phyloP scores from a whole-genome alignment of 306 rosid genomes.

The Cucumis cinereus region DNA sequence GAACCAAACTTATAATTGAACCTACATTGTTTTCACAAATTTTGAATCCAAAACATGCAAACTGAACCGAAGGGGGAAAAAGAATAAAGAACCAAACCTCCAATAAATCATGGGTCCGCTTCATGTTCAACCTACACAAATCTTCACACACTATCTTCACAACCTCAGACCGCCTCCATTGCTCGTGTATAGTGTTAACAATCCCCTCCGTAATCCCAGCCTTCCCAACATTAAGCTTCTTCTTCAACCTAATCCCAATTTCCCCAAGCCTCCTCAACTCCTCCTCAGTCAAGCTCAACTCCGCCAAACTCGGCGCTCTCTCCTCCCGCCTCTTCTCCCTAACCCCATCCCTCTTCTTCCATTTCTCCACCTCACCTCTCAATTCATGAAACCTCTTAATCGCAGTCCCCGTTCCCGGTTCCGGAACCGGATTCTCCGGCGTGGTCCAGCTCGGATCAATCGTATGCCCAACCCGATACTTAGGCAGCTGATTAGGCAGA shows the following conservation, averaged over 20 bases:
- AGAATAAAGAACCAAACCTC: constrained; percentile 41
- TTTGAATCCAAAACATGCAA: background rate
- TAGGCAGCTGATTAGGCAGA: constrained; percentile 41
- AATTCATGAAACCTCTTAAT: constrained; percentile 31
- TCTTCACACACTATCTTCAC: constrained; percentile 73
- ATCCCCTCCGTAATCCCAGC: constrained; percentile 91
- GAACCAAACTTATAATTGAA: background rate
- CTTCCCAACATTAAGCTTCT: constrained; percentile 70
- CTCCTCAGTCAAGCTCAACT: constrained; percentile 42
- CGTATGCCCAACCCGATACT: constrained; percentile 56
- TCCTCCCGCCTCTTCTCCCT: constrained; percentile 16
- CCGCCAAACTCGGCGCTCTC: constrained; percentile 64
- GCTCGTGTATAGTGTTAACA: constrained; percentile 79
- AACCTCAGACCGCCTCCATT: constrained; percentile 62
- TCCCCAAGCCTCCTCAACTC: constrained; percentile 51
- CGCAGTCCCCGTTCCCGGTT: constrained; percentile 47
- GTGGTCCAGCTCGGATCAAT: constrained; percentile 73
- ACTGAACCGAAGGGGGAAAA: no score
- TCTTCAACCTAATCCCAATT: constrained; percentile 36
- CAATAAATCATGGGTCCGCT: constrained; percentile 78
- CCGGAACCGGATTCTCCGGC: constrained; percentile 65
- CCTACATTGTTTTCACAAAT: background rate
- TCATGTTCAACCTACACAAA: constrained; percentile 66
- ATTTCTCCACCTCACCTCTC: constrained; percentile 26
- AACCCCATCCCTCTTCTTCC: constrained; percentile 13